These are phyloP conservation scores for Termitomyces eurrhizus DNA, from an alignment of 768 basidiomycete species.

Conservation along the genomic window DNA sequence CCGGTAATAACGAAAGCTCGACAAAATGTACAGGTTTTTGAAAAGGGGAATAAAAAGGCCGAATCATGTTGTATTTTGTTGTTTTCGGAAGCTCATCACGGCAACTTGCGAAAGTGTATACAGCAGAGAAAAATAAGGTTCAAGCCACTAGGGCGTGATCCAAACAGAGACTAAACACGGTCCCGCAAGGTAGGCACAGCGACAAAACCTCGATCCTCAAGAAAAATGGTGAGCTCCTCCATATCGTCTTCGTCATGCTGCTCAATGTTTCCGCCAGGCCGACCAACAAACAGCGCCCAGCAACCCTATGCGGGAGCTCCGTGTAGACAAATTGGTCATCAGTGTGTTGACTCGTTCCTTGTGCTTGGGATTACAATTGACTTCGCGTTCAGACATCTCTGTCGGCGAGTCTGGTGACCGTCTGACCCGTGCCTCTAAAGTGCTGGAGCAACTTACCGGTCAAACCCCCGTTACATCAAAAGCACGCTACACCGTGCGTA, in stretches of 20 bases:
- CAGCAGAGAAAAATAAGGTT: constrained; percentile 36
- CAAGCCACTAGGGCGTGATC: constrained; percentile 32
- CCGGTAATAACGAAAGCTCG: too few relatives aligned
- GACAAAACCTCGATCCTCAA: constrained; percentile 32
- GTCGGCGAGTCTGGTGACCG: constrained; percentile 99
- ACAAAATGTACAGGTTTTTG: too few relatives aligned
- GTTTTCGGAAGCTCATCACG: constrained; percentile 12
- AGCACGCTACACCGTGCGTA: constrained; percentile 99
- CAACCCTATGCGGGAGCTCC: constrained; percentile 95
- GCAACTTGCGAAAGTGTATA: constrained; percentile 26
- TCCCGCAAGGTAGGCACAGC: constrained; percentile 32
- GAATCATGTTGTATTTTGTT: constrained; percentile 3
- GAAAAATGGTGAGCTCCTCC: constrained; percentile 38
- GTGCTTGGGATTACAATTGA: constrained; percentile 1
- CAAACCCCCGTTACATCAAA: constrained; percentile 99
- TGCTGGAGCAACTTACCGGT: constrained; percentile 98
- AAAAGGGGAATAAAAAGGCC: too few relatives aligned
- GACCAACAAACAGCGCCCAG: constrained; percentile 84
- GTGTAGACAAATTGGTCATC: constrained; percentile 98
- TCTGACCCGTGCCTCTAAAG: constrained; percentile 97
- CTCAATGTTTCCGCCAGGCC: constrained; percentile 45
- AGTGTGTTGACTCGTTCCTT: constrained; percentile 57
- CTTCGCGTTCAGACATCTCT: constrained; percentile 74
- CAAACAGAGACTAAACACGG: constrained; percentile 23
- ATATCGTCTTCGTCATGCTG: constrained; percentile 3